Evolutionary conservation across 352 stramenopile genomes (phyloP).

Genomic region (Blastocystis hominis): DNA sequence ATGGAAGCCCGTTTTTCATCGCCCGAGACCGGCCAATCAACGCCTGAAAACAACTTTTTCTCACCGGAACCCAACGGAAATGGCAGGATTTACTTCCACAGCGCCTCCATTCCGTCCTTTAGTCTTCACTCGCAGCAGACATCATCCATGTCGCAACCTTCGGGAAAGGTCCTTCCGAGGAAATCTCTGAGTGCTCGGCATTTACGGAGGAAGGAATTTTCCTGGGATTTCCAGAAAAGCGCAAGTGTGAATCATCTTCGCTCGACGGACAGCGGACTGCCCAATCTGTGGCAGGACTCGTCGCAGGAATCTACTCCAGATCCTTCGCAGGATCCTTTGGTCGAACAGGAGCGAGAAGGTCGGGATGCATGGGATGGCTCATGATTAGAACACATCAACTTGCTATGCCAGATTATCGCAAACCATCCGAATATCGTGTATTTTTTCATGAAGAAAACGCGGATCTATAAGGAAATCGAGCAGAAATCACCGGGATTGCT

Average conservation of each 20-base stretch:
- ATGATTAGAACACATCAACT: conserved; percentile 3
- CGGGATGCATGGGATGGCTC: not conserved
- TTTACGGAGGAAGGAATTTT: not conserved
- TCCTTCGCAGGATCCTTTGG: not conserved
- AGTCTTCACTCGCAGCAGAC: too few relatives aligned
- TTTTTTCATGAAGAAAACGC: conserved; percentile 46
- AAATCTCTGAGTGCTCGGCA: not conserved
- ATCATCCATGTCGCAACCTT: too few relatives aligned
- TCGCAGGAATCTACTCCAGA: not conserved
- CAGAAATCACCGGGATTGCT: not conserved
- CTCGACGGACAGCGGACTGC: not conserved
- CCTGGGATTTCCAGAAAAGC: not conserved
- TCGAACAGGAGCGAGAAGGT: conserved; percentile 4
- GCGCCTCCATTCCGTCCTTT: too few relatives aligned
- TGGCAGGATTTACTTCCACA: too few relatives aligned
- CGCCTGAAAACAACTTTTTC: too few relatives aligned
- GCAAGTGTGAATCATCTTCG: not conserved
- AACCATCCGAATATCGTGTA: conserved; percentile 22
- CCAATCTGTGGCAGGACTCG: not conserved
- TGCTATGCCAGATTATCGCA: conserved; percentile 22
- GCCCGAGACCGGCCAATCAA: too few relatives aligned
- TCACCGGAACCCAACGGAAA: too few relatives aligned
- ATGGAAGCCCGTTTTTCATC: too few relatives aligned
- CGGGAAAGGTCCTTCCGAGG: not conserved
- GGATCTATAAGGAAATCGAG: conserved; percentile 6